Evolutionary conservation across 164 flowering plant genomes (phyloP), one percentile per base, ranked within the genome.

Genomic region (Vitis labrusca): DNA sequence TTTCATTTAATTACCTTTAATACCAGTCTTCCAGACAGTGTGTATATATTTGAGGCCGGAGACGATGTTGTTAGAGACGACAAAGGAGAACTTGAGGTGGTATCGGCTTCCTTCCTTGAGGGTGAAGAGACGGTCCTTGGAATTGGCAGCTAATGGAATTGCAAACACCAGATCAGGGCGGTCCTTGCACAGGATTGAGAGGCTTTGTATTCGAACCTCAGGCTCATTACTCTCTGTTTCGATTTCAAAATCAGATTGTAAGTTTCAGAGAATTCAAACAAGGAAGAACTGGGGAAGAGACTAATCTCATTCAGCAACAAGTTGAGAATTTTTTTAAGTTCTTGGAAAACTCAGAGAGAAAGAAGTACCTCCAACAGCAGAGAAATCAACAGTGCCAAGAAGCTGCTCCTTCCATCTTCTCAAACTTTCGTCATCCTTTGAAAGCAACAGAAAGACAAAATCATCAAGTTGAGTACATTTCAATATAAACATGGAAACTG

Each of bases 381-480:
- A 57, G 23, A 82, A 49, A 75, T 84, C 87, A 8, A 82, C 81
- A 75, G 78, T 78, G 51, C 85, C 87, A 74, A 84, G 84, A 61
- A 84, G 85, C 63, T 79, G 87, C 50, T 84, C 85, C 71, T 84
- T 83, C 86, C 86, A 83, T 72, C 78, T 78, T 76, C 83, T 79
- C 81, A 83, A 68, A 65, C 86, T 83, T 73, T 79, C 87, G 65
- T 84, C 87, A 69, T 84, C 87, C 87, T 80, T 49, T 37, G 47
- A 17, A n/a, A 48, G 32, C 10, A 17, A 59, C 44, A 52, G 62
- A 23, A 9, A 27, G 52, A 27, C n/a, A 48, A 56, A 50, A 27
- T 37, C 44, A 37, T 37, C 6, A 37, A 3, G 7, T 7, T 1
- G 44, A 37, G 17, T 11, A 68, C 10, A 8, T 52, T 23, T 16